phyloP scores from a whole-genome alignment of 805 yeast species.

The Saccharomycopsis schoenii region DNA sequence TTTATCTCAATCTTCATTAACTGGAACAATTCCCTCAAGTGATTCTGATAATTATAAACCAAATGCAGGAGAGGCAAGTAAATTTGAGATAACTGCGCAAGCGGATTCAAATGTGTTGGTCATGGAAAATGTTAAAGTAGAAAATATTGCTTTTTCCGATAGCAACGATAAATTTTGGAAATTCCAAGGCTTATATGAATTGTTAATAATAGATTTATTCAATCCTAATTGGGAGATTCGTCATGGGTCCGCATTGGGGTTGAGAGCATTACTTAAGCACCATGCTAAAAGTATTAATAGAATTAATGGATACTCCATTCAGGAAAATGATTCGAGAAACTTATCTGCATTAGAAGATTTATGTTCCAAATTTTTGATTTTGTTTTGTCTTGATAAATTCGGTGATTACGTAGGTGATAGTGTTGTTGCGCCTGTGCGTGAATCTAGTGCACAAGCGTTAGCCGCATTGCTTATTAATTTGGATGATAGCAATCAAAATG shows the following conservation, averaged over 20 bases:
- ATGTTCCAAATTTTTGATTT: slow-evolving; percentile 71
- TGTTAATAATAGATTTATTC: slow-evolving; percentile 67
- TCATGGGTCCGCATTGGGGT: slow-evolving; percentile 91
- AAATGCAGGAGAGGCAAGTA: slow-evolving; percentile 17
- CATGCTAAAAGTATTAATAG: slow-evolving; percentile 87
- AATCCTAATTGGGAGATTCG: slow-evolving; percentile 88
- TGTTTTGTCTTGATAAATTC: slow-evolving; percentile 87
- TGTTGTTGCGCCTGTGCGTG: slow-evolving; percentile 96
- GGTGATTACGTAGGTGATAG: slow-evolving; percentile 97
- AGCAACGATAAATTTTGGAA: slow-evolving; percentile 81
- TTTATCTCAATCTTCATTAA: slow-evolving; percentile 53
- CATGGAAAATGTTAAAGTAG: slow-evolving; percentile 55
- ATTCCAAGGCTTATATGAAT: slow-evolving; percentile 84
- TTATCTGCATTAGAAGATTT: slow-evolving; percentile 72
- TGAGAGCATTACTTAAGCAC: slow-evolving; percentile 71
- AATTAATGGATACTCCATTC: slow-evolving; percentile 47
- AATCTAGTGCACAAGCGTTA: slow-evolving; percentile 88
- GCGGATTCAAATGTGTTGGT: slow-evolving; percentile 74
- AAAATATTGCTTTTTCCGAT: slow-evolving; percentile 47
- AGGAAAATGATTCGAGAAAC: slow-evolving; percentile 60
- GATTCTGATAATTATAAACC: slow-evolving; percentile 4
- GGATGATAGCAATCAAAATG: slow-evolving; percentile 30
- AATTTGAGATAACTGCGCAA: slow-evolving; percentile 63
- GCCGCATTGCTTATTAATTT: slow-evolving; percentile 83
- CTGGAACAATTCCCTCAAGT: background rate